Conservation (phyloP, 345 rosid species). For the Brassica napus region Da-Ae NC_063445.1:57313501-57314000, state of each 20-base stretch:
- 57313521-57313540: constrained; percentile 7
- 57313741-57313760: too few species aligned
- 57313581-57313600: neutral
- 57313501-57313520: constrained; percentile 20
- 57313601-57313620: neutral
- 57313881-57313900: too few species aligned
- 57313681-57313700: too few species aligned
- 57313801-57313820: neutral
- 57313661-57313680: too few species aligned
- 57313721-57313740: too few species aligned
- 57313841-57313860: neutral
- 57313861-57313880: too few species aligned
- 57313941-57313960: neutral
- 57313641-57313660: neutral
- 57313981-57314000: neutral
- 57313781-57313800: too few species aligned
- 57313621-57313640: neutral
- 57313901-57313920: too few species aligned
- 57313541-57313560: neutral
- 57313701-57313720: too few species aligned
- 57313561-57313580: constrained; percentile 6
- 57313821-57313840: neutral
- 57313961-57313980: neutral
- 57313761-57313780: too few species aligned
- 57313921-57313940: too few species aligned